These are phyloP conservation scores for Grigorovia yakushimaensis DNA, from an alignment of 805 yeast genomes.

Conservation along the genomic window DNA sequence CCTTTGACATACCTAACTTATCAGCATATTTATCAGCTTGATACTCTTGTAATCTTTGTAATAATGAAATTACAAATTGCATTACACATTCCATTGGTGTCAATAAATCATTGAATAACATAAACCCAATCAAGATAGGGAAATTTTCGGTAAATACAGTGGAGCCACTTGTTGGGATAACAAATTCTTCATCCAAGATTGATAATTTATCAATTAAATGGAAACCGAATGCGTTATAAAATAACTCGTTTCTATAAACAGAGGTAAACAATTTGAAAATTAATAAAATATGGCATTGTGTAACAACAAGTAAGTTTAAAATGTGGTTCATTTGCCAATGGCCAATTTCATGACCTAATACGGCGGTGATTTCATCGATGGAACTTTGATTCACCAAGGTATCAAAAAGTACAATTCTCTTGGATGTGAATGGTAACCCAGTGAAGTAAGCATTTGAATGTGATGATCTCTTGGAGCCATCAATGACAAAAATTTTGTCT, in stretches of 20 bases:
- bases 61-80: conserved; percentile 54
- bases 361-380: conserved; percentile 78
- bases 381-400: conserved; percentile 77
- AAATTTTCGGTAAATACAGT: conserved; percentile 32
- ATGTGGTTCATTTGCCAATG: conserved; percentile 94
- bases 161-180: conserved; percentile 1
- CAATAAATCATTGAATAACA: conserved; percentile 67
- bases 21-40: conserved; percentile 89
- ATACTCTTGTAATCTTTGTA: conserved; percentile 82
- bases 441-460: conserved; percentile 96
- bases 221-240: conserved; percentile 76
- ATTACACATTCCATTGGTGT: conserved; percentile 66
- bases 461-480: conserved; percentile 93
- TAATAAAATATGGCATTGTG: conserved; percentile 54
- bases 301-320: conserved; percentile 56
- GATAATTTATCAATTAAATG: conserved; percentile 7
- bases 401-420: conserved; percentile 89
- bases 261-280: conserved; percentile 69
- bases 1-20: conserved; percentile 56
- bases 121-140: conserved; percentile 76
- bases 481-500: conserved; percentile 76
- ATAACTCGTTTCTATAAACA: conserved; percentile 68
- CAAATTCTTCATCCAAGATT: not conserved
- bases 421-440: conserved; percentile 88
- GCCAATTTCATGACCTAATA: conserved; percentile 96